Conservation (phyloP, 1,139 yeast species). For the Pichia kudriavzevii region DNA sequence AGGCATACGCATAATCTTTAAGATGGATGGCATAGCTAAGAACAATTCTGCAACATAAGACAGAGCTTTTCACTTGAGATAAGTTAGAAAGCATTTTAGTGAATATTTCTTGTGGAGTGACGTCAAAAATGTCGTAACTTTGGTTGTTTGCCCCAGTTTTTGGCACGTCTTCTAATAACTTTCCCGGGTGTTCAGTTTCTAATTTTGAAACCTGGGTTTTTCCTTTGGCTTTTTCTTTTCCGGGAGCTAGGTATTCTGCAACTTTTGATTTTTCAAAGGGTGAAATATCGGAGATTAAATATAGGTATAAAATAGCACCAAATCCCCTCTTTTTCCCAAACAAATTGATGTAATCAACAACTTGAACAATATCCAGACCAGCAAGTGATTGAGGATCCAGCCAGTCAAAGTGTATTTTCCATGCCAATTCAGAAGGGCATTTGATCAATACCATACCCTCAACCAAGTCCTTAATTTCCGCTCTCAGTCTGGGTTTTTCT, state of each 20-base stretch:
- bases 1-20: conserved; percentile 58
- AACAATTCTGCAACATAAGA: conserved; percentile 59
- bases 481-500: conserved; percentile 33
- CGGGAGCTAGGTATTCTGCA: conserved; percentile 21
- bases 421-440: conserved; percentile 54
- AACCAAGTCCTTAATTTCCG: conserved; percentile 47
- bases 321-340: conserved; percentile 50
- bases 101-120: conserved; percentile 40
- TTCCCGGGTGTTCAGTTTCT: conserved; percentile 4
- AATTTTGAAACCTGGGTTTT: conserved; percentile 1
- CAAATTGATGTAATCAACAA: conserved; percentile 43
- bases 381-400: conserved; percentile 46
- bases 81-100: conserved; percentile 50
- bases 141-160: conserved; percentile 8
- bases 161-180: conserved; percentile 1
- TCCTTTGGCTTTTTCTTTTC: conserved; percentile 4
- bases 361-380: conserved; percentile 40
- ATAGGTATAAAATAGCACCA: conserved; percentile 55
- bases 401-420: conserved; percentile 77
- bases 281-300: conserved; percentile 58
- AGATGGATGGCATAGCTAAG: conserved; percentile 53
- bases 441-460: conserved; percentile 69
- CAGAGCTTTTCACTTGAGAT: conserved; percentile 38
- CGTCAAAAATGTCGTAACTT: conserved; percentile 7
- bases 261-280: conserved; percentile 38